These are phyloP conservation scores for Neobulgaria alba DNA, from an alignment of 2,329 filamentous ascomycete genomes.

Conservation along the genomic window DNA sequence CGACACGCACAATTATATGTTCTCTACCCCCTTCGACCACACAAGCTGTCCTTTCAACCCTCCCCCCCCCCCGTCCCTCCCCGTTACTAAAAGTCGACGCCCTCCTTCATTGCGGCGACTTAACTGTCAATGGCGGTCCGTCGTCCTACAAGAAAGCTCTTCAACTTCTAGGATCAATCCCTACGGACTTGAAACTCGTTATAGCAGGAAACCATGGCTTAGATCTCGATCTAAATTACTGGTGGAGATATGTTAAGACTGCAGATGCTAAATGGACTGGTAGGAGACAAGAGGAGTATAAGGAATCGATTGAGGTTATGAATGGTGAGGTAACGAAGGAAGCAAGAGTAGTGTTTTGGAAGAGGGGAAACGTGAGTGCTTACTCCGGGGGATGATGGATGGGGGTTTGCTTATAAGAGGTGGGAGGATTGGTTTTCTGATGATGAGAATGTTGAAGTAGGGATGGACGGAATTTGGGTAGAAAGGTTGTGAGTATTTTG, in stretches of 20 bases:
- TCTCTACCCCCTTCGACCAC: slow-evolving; percentile 8
- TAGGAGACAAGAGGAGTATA: slow-evolving; percentile 17
- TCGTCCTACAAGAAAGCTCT: slow-evolving; percentile 27
- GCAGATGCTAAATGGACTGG: neutral
- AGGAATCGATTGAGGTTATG: slow-evolving; percentile 16
- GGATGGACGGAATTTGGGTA: slow-evolving; percentile 15
- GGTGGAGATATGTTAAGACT: slow-evolving; percentile 1
- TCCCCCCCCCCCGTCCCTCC: slow-evolving; percentile 13
- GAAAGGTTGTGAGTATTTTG: slow-evolving; percentile 10
- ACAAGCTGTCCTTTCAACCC: neutral
- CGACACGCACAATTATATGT: slow-evolving; percentile 24
- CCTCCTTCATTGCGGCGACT: slow-evolving; percentile 33
- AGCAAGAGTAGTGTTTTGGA: slow-evolving; percentile 25
- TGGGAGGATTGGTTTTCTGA: slow-evolving; percentile 26
- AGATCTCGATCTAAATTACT: slow-evolving; percentile 37
- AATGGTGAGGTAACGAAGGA: slow-evolving; percentile 17
- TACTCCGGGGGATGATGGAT: slow-evolving; percentile 24
- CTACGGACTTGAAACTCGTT: slow-evolving; percentile 50
- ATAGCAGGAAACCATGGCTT: slow-evolving; percentile 58
- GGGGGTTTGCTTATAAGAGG: slow-evolving; percentile 26
- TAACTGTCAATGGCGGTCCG: slow-evolving; percentile 28
- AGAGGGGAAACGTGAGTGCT: slow-evolving; percentile 27
- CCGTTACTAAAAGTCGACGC: slow-evolving; percentile 27
- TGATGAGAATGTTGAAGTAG: slow-evolving; percentile 7
- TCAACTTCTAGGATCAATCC: slow-evolving; percentile 27